Percentiles rank a stretch among this genome's conserved stretches.
Evolutionary conservation across 768 basidiomycete genomes (phyloP).

Genomic region (Lentinula boryana): DNA sequence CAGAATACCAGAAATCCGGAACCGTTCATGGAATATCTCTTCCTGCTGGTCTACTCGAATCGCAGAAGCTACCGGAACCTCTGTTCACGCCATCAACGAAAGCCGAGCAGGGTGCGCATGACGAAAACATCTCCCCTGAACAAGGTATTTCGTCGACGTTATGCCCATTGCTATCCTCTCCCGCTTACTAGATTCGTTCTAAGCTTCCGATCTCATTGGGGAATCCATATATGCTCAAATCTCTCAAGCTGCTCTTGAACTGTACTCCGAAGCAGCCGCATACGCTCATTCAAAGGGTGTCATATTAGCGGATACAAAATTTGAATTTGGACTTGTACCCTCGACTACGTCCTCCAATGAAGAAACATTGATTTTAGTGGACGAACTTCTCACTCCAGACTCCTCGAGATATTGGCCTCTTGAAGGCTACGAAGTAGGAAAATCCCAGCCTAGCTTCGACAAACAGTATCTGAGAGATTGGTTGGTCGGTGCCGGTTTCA

Average conservation of each 20-base stretch:
- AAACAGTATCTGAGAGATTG: constrained; percentile 96
- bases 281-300: constrained; percentile 72
- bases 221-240: constrained; percentile 55
- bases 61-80: constrained; percentile 72
- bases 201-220: constrained; percentile 66
- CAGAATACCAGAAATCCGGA: constrained; percentile 81
- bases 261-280: constrained; percentile 71
- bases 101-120: constrained; percentile 88
- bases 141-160: constrained; percentile 40
- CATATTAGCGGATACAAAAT: constrained; percentile 97
- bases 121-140: constrained; percentile 91
- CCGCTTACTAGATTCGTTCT: not conserved
- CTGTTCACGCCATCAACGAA: constrained; percentile 97
- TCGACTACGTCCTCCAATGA: constrained; percentile 19
- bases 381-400: constrained; percentile 96
- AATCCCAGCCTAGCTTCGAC: constrained; percentile 85
- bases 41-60: constrained; percentile 76
- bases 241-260: constrained; percentile 50
- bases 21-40: constrained; percentile 86
- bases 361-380: constrained; percentile 73
- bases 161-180: not conserved
- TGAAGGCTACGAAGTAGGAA: constrained; percentile 63
- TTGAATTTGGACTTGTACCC: constrained; percentile 88
- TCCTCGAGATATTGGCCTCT: constrained; percentile 96
- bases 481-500: constrained; percentile 69